phyloP scores from a whole-genome alignment of 129 eudicot genomes.

The Flaveria robusta region DNA sequence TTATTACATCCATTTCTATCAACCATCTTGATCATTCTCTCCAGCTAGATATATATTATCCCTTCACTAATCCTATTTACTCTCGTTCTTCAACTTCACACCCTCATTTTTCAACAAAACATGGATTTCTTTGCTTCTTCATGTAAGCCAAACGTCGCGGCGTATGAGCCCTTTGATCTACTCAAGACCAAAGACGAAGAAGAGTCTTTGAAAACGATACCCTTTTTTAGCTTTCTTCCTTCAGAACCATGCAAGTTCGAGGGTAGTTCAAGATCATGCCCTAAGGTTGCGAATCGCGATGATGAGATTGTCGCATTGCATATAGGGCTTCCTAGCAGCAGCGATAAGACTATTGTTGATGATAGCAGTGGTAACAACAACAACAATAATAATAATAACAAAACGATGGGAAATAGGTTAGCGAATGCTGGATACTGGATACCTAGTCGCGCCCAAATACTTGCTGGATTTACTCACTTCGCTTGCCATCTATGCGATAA shows the following conservation, averaged over 20 bases:
- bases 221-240: slow-evolving; percentile 30
- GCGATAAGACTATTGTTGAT: neutral
- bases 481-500: slow-evolving; percentile 76
- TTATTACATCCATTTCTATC: slow-evolving; percentile 41
- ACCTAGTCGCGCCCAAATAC: slow-evolving; percentile 72
- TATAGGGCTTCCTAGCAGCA: slow-evolving; percentile 55
- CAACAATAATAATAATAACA: neutral
- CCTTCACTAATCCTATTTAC: slow-evolving; percentile 29
- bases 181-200: slow-evolving; percentile 41
- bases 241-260: slow-evolving; percentile 30
- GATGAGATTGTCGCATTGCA: slow-evolving; percentile 57
- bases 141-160: slow-evolving; percentile 14
- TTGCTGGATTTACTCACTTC: slow-evolving; percentile 85
- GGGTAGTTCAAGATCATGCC: slow-evolving; percentile 21
- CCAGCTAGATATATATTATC: slow-evolving; percentile 44
- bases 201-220: slow-evolving; percentile 16
- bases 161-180: slow-evolving; percentile 46
- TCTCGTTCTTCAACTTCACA: slow-evolving; percentile 20
- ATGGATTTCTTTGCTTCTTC: slow-evolving; percentile 51
- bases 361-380: neutral
- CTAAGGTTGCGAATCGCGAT: slow-evolving; percentile 26
- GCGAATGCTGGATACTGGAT: slow-evolving; percentile 57
- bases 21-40: slow-evolving; percentile 55
- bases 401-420: neutral
- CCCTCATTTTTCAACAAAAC: neutral